Evolutionary conservation across 2,329 filamentous ascomycete species (phyloP), one percentile per base, ranked within the genome.

Genomic region (Alternaria panax): DNA sequence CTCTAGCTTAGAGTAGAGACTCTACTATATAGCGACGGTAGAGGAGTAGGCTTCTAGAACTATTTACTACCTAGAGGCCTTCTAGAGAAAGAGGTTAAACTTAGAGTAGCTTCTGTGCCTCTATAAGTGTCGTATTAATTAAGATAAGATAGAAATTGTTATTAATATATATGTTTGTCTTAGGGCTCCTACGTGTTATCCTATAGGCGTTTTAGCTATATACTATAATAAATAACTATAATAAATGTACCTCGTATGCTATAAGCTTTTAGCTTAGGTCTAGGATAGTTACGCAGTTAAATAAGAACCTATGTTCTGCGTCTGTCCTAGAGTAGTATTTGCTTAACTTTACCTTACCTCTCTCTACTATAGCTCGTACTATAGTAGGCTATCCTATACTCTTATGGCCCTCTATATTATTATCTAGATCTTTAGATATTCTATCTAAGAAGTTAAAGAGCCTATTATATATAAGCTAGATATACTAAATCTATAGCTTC

Each of bases 201-300:
- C 28, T 32, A 32, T 11, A 2, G 12, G 28, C 8, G 18, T 28
- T 25, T 58, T 48, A 36, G 20, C 27, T 46, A 38, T 25, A 45
- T 43, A 42, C 22, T 59, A 46, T 54, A 54, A 59, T 59, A 54
- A 59, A 41, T 46, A 46, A 18, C 38, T 59, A 46, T 59, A 45
- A 59, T 54, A 50, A 54, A 2, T 7, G 2, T 54, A 59, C 41
- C 20, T 59, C 41, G 34, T 59, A 59, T 9, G 12, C 38, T 27
- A 32, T 54, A 46, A 51, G 45, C 32, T 59, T 59, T 16, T 46
- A 25, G 3, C 12, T 43, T 45, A 27, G 45, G 24, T 59, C 20
- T n/a, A 59, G 38, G 14, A 59, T 54, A 22, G 16, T 22, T 8
- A 2, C 2, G 5, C 12, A 41, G 5, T 51, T 51, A 22, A 30